These are phyloP conservation scores for Ampelomyces quisqualis DNA, from an alignment of 2,329 filamentous ascomycete genomes.

Conservation along the genomic window DNA sequence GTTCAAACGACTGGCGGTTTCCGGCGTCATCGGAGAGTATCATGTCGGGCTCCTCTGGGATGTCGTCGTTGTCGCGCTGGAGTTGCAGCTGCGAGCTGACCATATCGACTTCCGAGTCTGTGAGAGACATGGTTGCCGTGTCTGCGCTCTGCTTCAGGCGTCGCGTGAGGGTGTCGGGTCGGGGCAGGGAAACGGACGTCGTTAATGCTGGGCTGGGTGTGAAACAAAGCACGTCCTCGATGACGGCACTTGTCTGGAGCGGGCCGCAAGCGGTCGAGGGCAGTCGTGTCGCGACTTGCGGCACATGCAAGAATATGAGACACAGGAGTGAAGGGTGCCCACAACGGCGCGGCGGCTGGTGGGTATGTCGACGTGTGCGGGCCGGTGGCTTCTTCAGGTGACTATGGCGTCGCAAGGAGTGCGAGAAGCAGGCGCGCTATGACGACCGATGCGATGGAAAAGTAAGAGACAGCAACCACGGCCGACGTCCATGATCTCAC, in stretches of 20 bases:
- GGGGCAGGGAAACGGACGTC: slow-evolving; percentile 10
- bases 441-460: slow-evolving; percentile 11
- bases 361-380: slow-evolving; percentile 7
- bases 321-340: slow-evolving; percentile 23
- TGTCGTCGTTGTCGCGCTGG: slow-evolving; percentile 40
- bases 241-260: slow-evolving; percentile 20
- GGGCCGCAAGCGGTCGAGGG: slow-evolving; percentile 21
- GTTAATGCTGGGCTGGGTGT: slow-evolving; percentile 13
- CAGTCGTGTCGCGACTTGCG: slow-evolving; percentile 8
- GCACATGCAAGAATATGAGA: slow-evolving; percentile 24
- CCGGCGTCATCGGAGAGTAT: slow-evolving; percentile 44
- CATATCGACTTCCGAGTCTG: slow-evolving; percentile 38
- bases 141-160: slow-evolving; percentile 8
- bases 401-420: too few relatives aligned
- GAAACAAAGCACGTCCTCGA: slow-evolving; percentile 38
- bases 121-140: slow-evolving; percentile 30
- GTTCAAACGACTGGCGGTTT: slow-evolving; percentile 54
- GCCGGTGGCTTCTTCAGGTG: too few relatives aligned
- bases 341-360: slow-evolving; percentile 6
- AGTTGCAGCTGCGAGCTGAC: slow-evolving; percentile 31
- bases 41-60: slow-evolving; percentile 47
- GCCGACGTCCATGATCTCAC: slow-evolving; percentile 10
- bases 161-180: slow-evolving; percentile 26
- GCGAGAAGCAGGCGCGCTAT: slow-evolving; percentile 11
- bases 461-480: slow-evolving; percentile 9